A percentile compares a stretch with the other conserved stretches of the same genome.
Conservation (phyloP, 2,329 filamentous ascomycete genomes). For the Arthrobotrys conoides region DNA sequence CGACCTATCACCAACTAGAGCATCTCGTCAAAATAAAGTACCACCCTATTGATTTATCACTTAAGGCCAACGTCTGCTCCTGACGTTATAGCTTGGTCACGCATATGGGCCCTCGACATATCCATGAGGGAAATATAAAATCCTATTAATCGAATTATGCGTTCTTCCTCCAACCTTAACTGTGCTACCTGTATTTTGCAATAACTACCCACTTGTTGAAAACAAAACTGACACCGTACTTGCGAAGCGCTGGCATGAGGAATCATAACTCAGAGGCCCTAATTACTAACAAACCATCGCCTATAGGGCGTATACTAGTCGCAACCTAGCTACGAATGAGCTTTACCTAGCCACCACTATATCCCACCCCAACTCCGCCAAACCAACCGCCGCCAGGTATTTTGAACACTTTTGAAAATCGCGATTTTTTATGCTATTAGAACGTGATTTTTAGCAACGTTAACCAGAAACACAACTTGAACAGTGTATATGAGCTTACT, state of each 20-base stretch:
- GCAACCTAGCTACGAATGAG: neutral
- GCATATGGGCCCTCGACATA: too few relatives aligned
- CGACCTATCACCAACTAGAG: too few relatives aligned
- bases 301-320: neutral
- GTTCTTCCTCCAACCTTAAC: too few relatives aligned
- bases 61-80: too few relatives aligned
- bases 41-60: too few relatives aligned
- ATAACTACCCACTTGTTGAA: neutral
- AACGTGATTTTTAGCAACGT: neutral
- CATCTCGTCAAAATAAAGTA: too few relatives aligned
- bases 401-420: slow-evolving; percentile 43
- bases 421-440: slow-evolving; percentile 47
- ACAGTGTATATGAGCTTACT: slow-evolving; percentile 24
- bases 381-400: slow-evolving; percentile 35
- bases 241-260: neutral
- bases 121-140: too few relatives aligned
- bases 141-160: too few relatives aligned
- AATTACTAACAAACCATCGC: neutral
- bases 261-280: neutral
- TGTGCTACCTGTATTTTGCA: too few relatives aligned
- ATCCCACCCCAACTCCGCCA: slow-evolving; percentile 37
- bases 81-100: too few relatives aligned
- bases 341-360: neutral
- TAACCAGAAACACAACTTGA: neutral
- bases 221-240: neutral